Conservation (phyloP, 306 rosid species). For the Vigna reflexopilosa region DNA sequence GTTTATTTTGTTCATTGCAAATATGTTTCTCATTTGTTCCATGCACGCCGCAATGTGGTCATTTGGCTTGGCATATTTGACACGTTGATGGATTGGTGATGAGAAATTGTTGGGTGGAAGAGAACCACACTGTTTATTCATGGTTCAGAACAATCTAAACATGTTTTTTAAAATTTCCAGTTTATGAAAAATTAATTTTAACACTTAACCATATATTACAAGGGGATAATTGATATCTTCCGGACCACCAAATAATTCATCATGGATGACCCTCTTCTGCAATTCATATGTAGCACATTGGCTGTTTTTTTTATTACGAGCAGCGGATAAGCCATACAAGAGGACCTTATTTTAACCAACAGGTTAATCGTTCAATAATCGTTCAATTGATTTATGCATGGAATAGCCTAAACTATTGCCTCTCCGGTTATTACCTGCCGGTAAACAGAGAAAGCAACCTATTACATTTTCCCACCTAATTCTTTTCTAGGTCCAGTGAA, state of each 20-base stretch:
- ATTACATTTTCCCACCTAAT: background rate
- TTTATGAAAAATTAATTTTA: background rate
- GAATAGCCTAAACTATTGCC: slow-evolving; percentile 3
- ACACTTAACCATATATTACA: background rate
- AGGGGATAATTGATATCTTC: background rate
- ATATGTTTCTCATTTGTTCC: slow-evolving; percentile 17
- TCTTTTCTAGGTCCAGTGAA: background rate
- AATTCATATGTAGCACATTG: background rate
- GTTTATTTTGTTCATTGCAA: slow-evolving; percentile 42
- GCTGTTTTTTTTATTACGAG: background rate
- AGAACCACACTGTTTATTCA: background rate
- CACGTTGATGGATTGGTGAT: background rate
- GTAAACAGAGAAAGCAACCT: background rate
- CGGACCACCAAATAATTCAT: background rate
- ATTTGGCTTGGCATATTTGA: background rate
- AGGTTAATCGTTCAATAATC: slow-evolving; percentile 30
- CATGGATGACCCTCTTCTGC: background rate
- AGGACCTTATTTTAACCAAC: background rate
- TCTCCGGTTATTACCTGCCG: background rate
- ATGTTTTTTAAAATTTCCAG: background rate
- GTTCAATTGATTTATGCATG: slow-evolving; percentile 27
- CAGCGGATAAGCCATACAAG: slow-evolving; percentile 22
- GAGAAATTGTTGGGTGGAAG: background rate
- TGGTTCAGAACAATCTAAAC: background rate
- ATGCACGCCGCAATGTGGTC: background rate